These are phyloP conservation scores for Trichosporon coremiiforme DNA, from an alignment of 1,284 basidiomycete genomes.

Conservation along the genomic window DNA sequence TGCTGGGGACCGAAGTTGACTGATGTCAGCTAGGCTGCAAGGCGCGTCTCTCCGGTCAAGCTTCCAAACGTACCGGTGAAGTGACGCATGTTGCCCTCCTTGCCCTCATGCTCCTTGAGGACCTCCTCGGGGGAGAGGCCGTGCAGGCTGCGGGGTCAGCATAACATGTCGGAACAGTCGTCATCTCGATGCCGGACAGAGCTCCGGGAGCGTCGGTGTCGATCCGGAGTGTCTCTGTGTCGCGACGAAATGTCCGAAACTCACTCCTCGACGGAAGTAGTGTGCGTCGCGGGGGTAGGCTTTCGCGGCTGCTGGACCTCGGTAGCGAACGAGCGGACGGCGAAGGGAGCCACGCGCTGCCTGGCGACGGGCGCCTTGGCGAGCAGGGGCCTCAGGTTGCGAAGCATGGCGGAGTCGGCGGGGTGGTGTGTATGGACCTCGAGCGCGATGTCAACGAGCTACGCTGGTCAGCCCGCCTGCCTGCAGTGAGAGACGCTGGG, in stretches of 20 bases:
- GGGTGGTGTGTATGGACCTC: constrained; percentile 25
- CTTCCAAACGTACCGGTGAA: constrained; percentile 70
- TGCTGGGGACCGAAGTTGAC: constrained; percentile 97
- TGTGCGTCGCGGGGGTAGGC: constrained; percentile 63
- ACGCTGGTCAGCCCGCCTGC: constrained; percentile 10
- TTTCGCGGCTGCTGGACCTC: constrained; percentile 48
- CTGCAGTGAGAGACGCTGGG: neutral
- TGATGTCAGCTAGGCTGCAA: constrained; percentile 45
- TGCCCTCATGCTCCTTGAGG: constrained; percentile 70
- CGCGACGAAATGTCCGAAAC: constrained; percentile 28
- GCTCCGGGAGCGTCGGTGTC: neutral
- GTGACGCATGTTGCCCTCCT: constrained; percentile 83
- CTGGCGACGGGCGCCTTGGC: constrained; percentile 37
- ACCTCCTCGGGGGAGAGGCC: constrained; percentile 74
- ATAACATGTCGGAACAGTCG: neutral
- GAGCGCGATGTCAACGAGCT: constrained; percentile 19
- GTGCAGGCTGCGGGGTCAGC: constrained; percentile 61
- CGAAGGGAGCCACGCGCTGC: constrained; percentile 39
- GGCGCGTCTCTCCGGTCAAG: no score
- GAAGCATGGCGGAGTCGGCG: constrained; percentile 41
- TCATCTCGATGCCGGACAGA: constrained; percentile 14
- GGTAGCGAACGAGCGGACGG: constrained; percentile 31
- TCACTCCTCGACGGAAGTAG: constrained; percentile 57
- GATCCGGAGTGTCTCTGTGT: neutral
- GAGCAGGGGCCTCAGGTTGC: constrained; percentile 48